phyloP scores from a whole-genome alignment of 2,329 filamentous ascomycete genomes.

The Phialophora macrospora region DNA sequence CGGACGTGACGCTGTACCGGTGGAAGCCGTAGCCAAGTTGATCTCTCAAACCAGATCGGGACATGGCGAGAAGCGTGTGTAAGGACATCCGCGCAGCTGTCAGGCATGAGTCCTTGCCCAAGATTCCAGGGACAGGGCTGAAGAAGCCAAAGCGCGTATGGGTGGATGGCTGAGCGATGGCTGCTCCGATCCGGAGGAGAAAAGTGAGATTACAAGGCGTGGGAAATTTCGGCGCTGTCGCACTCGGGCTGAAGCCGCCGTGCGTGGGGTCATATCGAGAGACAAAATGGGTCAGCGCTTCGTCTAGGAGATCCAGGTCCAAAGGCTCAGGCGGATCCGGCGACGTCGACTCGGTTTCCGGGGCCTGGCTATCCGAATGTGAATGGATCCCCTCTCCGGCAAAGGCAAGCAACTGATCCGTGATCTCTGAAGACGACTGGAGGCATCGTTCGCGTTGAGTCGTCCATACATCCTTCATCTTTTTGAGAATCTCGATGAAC shows the following conservation, averaged over 20 bases:
- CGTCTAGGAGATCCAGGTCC: constrained; percentile 88
- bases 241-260: constrained; percentile 72
- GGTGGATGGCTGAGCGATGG: constrained; percentile 35
- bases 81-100: constrained; percentile 79
- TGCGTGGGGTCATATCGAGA: constrained; percentile 77
- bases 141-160: constrained; percentile 59
- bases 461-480: constrained; percentile 75
- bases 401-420: constrained; percentile 80
- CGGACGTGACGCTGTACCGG: constrained; percentile 84
- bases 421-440: constrained; percentile 80
- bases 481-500: constrained; percentile 81
- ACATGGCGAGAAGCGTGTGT: constrained; percentile 79
- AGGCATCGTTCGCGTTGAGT: constrained; percentile 83
- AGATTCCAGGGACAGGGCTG: constrained; percentile 75
- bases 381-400: constrained; percentile 78
- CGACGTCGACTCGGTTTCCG: constrained; percentile 42
- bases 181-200: constrained; percentile 71
- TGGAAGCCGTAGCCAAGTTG: constrained; percentile 79
- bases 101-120: constrained; percentile 78
- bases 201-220: constrained; percentile 86
- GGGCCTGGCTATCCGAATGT: constrained; percentile 40
- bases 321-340: constrained; percentile 67
- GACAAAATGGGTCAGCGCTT: constrained; percentile 80
- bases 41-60: constrained; percentile 71
- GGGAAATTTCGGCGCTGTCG: constrained; percentile 78